Percentiles rank a stretch among this genome's conserved stretches.
Evolutionary conservation across 116 monocot genomes (phyloP).

Genomic region (Iris pallida): DNA sequence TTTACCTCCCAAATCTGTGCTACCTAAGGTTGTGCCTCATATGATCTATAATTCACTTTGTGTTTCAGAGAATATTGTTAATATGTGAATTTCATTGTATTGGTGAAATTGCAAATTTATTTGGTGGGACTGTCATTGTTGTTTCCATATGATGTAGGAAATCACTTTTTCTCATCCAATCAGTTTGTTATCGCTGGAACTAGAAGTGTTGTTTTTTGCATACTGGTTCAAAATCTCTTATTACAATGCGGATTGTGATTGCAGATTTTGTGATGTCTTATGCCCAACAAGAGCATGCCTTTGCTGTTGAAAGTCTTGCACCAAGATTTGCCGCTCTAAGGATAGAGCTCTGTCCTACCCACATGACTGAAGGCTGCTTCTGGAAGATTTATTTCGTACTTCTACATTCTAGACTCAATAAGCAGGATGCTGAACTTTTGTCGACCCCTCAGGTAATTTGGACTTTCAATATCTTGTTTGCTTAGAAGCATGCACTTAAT

Average conservation of each 20-base stretch:
- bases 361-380: constrained; percentile 86
- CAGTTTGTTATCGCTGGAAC: no score
- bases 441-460: constrained; percentile 72
- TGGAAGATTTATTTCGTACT: constrained; percentile 95
- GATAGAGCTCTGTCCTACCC: constrained; percentile 90
- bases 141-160: no score
- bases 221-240: no score
- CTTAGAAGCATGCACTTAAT: background rate
- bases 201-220: no score
- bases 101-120: no score
- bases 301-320: constrained; percentile 57
- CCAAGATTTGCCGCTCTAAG: constrained; percentile 84
- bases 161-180: no score
- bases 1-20: no score
- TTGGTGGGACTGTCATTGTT: no score
- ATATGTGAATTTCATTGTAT: no score
- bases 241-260: background rate
- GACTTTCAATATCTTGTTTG: background rate
- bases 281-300: constrained; percentile 77
- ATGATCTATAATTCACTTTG: no score
- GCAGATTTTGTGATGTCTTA: constrained; percentile 91
- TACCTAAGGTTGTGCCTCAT: no score
- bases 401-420: constrained; percentile 72
- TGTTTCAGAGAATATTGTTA: no score
- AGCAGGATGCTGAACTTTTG: constrained; percentile 69